A percentile compares a stretch with the other conserved stretches of the same genome.
These are phyloP conservation scores for Paulownia fortunei DNA, from an alignment of 257 asterid species.

Conservation along the genomic window DNA sequence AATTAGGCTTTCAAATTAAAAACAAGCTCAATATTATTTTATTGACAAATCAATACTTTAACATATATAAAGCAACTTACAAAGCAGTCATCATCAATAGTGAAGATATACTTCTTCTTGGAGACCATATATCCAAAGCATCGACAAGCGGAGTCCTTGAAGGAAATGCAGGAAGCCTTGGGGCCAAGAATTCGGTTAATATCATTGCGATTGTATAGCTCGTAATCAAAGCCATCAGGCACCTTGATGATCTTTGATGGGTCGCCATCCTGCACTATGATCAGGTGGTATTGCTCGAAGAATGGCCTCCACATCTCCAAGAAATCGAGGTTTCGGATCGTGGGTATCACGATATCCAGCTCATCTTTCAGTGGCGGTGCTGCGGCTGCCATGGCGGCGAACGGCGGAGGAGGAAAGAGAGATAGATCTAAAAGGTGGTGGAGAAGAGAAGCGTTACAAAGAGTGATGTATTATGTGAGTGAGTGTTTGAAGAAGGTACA, in stretches of 20 bases:
- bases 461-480: not conserved
- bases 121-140: conserved; percentile 96
- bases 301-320: conserved; percentile 96
- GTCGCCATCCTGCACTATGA: conserved; percentile 95
- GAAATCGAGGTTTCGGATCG: conserved; percentile 88
- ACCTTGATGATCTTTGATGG: conserved; percentile 79
- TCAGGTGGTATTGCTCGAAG: conserved; percentile 76
- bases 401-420: not conserved
- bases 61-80: too few relatives aligned
- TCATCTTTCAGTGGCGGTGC: conserved; percentile 75
- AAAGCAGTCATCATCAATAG: conserved; percentile 95
- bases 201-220: conserved; percentile 81
- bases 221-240: conserved; percentile 83
- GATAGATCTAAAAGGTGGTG: not conserved
- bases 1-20: not conserved
- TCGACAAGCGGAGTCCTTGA: conserved; percentile 96
- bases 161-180: conserved; percentile 81
- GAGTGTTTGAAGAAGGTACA: not conserved
- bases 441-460: not conserved
- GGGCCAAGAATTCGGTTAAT: conserved; percentile 85
- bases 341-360: conserved; percentile 89
- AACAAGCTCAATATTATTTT: not conserved
- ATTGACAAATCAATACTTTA: too few relatives aligned
- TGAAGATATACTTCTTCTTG: conserved; percentile 93
- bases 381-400: conserved; percentile 50